Base-by-base conservation (phyloP, 176 grass and related monocot genomes). In the Canna indica region DNA sequence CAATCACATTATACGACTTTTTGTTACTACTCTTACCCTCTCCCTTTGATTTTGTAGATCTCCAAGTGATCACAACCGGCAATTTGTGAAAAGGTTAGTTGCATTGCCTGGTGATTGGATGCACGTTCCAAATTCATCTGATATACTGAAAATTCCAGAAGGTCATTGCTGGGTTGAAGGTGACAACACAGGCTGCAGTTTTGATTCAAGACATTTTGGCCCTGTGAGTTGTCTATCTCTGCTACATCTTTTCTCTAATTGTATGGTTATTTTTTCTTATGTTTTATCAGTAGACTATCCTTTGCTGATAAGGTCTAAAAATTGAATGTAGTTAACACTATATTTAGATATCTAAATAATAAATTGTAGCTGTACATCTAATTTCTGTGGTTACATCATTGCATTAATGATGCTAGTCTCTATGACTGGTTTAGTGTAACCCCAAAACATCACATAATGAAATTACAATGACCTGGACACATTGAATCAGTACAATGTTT, bases 161-260 rank as follows among this genome's bases (percentile, higher is more conserved):
- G 91, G 91, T 1, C 84, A 85, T 75, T 95, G 87, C 73, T 95
- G 91, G 87, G 82, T 95, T 30, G 87, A 95, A 85, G 91, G 91
- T 39, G 91, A 87, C 64, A 90, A 88, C 69, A 52, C 68, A 18
- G 22, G 5, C 18, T 1, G 29, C 64, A 90, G 91, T 67, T 80
- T 57, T 67, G 91, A 90, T 77, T 95, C 82, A 2, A 74, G 82
- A 75, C 5, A 34, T 52, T 95, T 71, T 64, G 87, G 87, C 52
- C 77, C 87, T 65, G 85, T 95, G 90, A 87, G 84, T 46, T 70
- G 30, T 7, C 33, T 66, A 39, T 39, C 24, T 29, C 9, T 60
- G 12, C 27, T 27, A 13, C 27, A 30, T 60, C n/a, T 30, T 60
- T 60, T 60, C 0, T 30, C 11, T 15, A 28, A 60, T 14, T 31